Conservation (phyloP, 495 filamentous ascomycete species). For the Lichenothelia convexa region DNA sequence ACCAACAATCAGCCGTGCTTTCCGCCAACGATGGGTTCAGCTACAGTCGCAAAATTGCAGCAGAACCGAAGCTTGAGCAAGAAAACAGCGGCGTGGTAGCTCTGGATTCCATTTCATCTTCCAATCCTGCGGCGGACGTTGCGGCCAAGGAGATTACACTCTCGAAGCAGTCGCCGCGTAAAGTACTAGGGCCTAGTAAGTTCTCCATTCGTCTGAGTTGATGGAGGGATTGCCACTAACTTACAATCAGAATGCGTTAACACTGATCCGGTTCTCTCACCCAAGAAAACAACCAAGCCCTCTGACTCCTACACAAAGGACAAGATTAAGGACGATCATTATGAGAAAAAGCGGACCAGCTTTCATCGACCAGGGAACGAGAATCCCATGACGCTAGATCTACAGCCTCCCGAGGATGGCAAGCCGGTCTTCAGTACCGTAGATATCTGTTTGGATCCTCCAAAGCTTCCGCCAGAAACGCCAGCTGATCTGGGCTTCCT, state of each 20-base stretch:
- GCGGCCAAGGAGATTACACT: too few relatives aligned
- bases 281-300: constrained; percentile 14
- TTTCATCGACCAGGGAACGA: too few relatives aligned
- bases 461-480: constrained; percentile 19
- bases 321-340: too few relatives aligned
- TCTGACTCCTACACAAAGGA: constrained; percentile 6
- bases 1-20: constrained; percentile 16
- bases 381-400: too few relatives aligned
- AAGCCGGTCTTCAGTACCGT: constrained; percentile 6
- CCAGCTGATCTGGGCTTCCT: constrained; percentile 16
- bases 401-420: constrained; percentile 3
- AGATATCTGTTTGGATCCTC: too few relatives aligned
- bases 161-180: constrained; percentile 8
- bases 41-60: constrained; percentile 20
- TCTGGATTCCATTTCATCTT: too few relatives aligned
- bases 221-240: constrained; percentile 5
- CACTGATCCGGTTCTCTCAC: constrained; percentile 17
- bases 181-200: constrained; percentile 17
- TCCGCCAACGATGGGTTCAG: constrained; percentile 30
- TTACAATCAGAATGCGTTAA: constrained; percentile 17
- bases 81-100: background rate
- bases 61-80: background rate
- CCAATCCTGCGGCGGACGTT: too few relatives aligned
- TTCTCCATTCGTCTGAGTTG: background rate
- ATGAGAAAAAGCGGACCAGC: too few relatives aligned